Conservation (phyloP, 192 early-diverging fungal genomes). For the Allomyces arbusculus region DNA sequence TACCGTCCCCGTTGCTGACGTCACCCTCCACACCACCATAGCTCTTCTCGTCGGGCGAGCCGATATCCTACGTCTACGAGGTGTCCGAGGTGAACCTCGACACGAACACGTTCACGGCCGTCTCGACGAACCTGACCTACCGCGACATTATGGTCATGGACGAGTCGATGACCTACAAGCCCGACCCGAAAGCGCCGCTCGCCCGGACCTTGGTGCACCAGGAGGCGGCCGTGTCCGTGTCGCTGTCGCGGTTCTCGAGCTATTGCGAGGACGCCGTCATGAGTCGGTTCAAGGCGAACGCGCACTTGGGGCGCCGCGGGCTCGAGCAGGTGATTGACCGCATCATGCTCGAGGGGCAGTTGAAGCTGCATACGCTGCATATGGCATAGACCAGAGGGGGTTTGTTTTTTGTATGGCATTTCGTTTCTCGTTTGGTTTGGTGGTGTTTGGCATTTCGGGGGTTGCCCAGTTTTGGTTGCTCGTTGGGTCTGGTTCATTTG, state of each 20-base stretch:
- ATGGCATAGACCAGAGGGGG: neutral
- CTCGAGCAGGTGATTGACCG: conserved; percentile 67
- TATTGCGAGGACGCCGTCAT: conserved; percentile 71
- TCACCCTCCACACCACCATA: conserved; percentile 1
- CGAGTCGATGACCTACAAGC: conserved; percentile 63
- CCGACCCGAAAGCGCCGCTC: conserved; percentile 28
- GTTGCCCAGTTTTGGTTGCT: no score
- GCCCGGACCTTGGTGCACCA: conserved; percentile 6
- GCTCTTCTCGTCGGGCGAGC: conserved; percentile 18
- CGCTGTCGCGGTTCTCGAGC: conserved; percentile 40
- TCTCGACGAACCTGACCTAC: conserved; percentile 67
- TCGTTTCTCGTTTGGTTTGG: no score
- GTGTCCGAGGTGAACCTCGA: conserved; percentile 68
- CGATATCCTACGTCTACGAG: conserved; percentile 71
- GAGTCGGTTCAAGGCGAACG: conserved; percentile 76
- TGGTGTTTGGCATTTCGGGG: no score
- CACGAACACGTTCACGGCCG: conserved; percentile 47
- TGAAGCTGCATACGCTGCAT: neutral
- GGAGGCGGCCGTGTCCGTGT: conserved; percentile 46
- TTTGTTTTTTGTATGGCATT: neutral
- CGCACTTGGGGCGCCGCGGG: conserved; percentile 57
- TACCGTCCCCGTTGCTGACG: neutral
- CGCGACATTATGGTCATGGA: conserved; percentile 61
- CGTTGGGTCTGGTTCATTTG: no score
- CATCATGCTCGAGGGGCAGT: conserved; percentile 10